Percentiles rank a stretch among this genome's conserved stretches.
Evolutionary conservation across 2,329 filamentous ascomycete genomes (phyloP).

Genomic region (Spiromastix sp.): DNA sequence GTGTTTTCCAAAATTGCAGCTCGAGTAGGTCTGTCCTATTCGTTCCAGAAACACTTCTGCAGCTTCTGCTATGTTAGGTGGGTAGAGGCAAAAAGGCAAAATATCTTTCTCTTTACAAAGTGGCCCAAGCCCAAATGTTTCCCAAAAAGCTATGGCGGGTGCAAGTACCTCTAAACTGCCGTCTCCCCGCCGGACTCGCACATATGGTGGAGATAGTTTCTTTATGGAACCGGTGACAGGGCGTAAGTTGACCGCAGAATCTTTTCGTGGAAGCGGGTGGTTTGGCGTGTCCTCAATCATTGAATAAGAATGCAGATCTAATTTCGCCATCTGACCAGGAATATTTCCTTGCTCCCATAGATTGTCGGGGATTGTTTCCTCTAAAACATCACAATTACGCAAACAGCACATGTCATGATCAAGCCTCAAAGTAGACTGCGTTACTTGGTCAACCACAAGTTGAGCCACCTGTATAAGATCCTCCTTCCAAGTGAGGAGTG

Average conservation of each 20-base stretch:
- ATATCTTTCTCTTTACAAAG: slow-evolving; percentile 46
- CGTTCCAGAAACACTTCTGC: slow-evolving; percentile 43
- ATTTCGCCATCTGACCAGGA: slow-evolving; percentile 20
- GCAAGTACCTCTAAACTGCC: slow-evolving; percentile 45
- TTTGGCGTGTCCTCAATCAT: slow-evolving; percentile 15
- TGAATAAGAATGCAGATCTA: slow-evolving; percentile 28
- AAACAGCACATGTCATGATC: too few species aligned
- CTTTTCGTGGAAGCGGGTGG: slow-evolving; percentile 18
- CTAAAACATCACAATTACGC: slow-evolving; percentile 13
- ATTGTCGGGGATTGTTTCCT: slow-evolving; percentile 16
- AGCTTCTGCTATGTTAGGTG: slow-evolving; percentile 36
- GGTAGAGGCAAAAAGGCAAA: slow-evolving; percentile 47
- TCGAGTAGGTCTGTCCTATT: slow-evolving; percentile 44
- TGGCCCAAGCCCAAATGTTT: slow-evolving; percentile 48
- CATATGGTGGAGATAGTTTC: slow-evolving; percentile 40
- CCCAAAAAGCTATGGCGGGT: slow-evolving; percentile 50
- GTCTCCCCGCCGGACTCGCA: slow-evolving; percentile 45
- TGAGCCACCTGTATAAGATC: slow-evolving; percentile 30
- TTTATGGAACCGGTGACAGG: slow-evolving; percentile 23
- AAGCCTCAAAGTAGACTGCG: slow-evolving; percentile 34
- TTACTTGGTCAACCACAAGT: slow-evolving; percentile 32
- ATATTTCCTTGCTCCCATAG: slow-evolving; percentile 20
- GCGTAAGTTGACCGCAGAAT: slow-evolving; percentile 6
- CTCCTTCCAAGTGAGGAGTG: slow-evolving; percentile 25
- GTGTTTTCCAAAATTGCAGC: slow-evolving; percentile 47